Base-by-base conservation (phyloP, 2,329 filamentous ascomycete genomes). In the Colletotrichum echinochloae region DNA sequence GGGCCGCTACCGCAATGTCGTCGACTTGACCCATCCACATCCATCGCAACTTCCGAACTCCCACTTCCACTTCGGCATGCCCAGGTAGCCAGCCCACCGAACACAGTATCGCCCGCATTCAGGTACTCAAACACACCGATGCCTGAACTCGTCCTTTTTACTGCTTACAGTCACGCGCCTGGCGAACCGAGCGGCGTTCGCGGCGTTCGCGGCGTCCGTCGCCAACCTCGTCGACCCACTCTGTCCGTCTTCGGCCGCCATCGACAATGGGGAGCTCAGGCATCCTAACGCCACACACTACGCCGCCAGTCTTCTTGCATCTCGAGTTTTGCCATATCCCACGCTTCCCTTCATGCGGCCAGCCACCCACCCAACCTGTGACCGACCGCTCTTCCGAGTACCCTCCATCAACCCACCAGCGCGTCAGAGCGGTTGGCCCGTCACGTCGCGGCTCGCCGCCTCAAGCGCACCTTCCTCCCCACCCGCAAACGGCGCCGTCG, bases 21-120 rank as follows among this genome's bases (percentile, higher is more conserved):
- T n/a, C n/a, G n/a, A n/a, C n/a, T n/a, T n/a, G 20, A 48, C 28
- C 30, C 33, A 49, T 37, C 65, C 55, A 63, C 59, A 44, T 64
- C 54, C 56, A 5, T 68, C 63, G 54, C 65, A 59, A 63, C 57
- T 68, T 68, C 63, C 67, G 28, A 55, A 52, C 26, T 56, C 26
- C 61, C 62, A 37, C 59, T 63, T 39, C 65, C 59, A 71, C 49
- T 60, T 52, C 62, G 48, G 51, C 70, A 72, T 56, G 16, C 20
- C 39, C 20, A 44, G n/a, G 44, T 46, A 54, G 66, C 39, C 59
- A 54, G 66, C 39, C 59, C 51, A 39, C 62, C 51, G 20, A n/a
- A 41, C 30, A 33, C 35, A 71, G 59, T 37, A n/a, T 60, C 57
- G 28, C 48, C 70, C 62, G 66, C 51, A 72, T 66, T 71, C 66